Evolutionary conservation across 1,284 basidiomycete genomes (phyloP), one percentile per base, ranked within the genome.

Genomic region (Tilletiaria anomala): DNA sequence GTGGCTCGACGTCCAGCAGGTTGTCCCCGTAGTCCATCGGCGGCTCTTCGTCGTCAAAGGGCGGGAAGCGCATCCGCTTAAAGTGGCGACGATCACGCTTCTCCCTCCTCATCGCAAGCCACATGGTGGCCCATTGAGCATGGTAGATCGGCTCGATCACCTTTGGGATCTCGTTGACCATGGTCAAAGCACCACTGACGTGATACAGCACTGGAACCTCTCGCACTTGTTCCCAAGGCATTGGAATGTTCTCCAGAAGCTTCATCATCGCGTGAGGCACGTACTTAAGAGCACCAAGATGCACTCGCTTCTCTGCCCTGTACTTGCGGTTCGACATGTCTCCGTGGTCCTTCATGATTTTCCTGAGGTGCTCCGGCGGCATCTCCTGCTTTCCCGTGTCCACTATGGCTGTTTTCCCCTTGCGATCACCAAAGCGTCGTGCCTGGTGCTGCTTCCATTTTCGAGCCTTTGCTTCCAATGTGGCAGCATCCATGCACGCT

Each of bases 61-160:
- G 93, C 26, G 93, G 93, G 73, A 99, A 99, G n/a, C 93, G 80
- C 89, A 99, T 97, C 40, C 93, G 85, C 73, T 99, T 99, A 73
- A 99, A 97, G 69, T 99, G 93, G 41, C 93, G 75, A 64, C 93
- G 83, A 69, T 99, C 93, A 46, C 93, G 79, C 75, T 99, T 99
- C 72, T 99, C 93, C 54, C 93, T 75, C 54, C 93, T 77, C 93
- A 97, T 97, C 16, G 93, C 91, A 29, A 99, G 75, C 93, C 93
- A 99, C 93, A 97, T 97, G 3, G 86, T 84, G 59, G 87, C 89
- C 93, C 93, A 97, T 64, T 97, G 93, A 0, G 93, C 89, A 67
- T 99, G 93, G 70, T 94, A 97, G 16, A 99, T 78, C 4, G 93
- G 93, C 67, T 96, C 89, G 47, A 97, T 84, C 51, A 97, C 80